Base-by-base conservation (phyloP, 192 early-diverging fungal genomes). In the Umbelopsis ramanniana region DNA sequence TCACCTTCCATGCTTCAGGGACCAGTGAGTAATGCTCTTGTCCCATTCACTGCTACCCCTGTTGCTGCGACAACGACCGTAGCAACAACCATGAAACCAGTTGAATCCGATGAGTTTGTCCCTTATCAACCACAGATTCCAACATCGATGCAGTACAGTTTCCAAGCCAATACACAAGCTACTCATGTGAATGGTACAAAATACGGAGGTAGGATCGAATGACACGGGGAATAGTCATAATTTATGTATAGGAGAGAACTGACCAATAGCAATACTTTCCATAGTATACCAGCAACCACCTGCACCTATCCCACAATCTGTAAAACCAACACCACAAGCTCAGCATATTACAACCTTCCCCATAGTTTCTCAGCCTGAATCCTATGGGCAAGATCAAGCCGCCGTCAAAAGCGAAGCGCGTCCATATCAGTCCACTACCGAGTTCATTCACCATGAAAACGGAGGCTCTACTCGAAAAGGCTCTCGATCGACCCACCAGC, bases 1-100 rank as follows among this genome's bases (percentile, higher is more conserved):
- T 93, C 90, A 33, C 92, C 92, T 5, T 90, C 92, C 8, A 93
- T 93, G 90, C 79, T 93, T 23, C 85, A 86, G 21, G 90, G 90
- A 0, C 92, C 92, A 1, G 78, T 63, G 10, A 63, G 37, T 37
- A 35, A n/a, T n/a, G 35, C 11, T 14, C 35, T 35, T 37, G 33
- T 63, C 19, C 19, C 57, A 63, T 63, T 63, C 22, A 54, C 21
- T 29, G 22, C 53, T 14, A 24, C 53, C 57, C 4, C 33, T 19
- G n/a, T n/a, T n/a, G n/a, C n/a, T n/a, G 33, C 33, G 6, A 19
- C 26, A n/a, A n/a, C 48, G 0, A 14, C 57, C 5, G 33, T 29
- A 19, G 2, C 57, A 37, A 43, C 40, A 2, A 43, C 8, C 6
- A 63, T 63, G 57, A 63, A 33, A 29, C 24, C 26, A 19, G 26